Evolutionary conservation across 352 stramenopile species (phyloP).

Genomic region (Globisporangium irregulare): DNA sequence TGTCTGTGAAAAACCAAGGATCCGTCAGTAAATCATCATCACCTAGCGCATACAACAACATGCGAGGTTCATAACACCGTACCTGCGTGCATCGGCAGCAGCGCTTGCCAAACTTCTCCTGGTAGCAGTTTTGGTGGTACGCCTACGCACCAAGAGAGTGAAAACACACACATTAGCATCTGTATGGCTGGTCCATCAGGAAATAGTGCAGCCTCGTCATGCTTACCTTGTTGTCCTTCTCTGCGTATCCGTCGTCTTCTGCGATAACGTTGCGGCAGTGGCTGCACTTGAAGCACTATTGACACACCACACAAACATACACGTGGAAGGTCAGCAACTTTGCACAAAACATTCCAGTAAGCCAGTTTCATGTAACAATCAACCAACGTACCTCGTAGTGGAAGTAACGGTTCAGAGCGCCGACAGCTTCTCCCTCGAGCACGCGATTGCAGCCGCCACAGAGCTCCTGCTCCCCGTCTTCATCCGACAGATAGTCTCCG

Average conservation of each 20-base stretch:
- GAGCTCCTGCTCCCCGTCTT: constrained; percentile 68
- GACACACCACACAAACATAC: background rate
- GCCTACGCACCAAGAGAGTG: constrained; percentile 26
- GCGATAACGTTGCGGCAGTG: constrained; percentile 68
- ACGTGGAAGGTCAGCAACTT: background rate
- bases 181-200: background rate
- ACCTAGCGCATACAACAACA: background rate
- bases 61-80: background rate
- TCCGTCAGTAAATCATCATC: background rate
- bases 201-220: background rate
- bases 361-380: background rate
- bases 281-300: constrained; percentile 79
- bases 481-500: constrained; percentile 51
- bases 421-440: constrained; percentile 75
- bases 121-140: constrained; percentile 80
- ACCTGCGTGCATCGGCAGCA: constrained; percentile 76
- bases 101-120: constrained; percentile 74
- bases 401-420: constrained; percentile 80
- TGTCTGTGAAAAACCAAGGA: constrained; percentile 23
- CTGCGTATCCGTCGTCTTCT: constrained; percentile 78
- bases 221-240: constrained; percentile 72
- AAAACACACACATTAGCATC: background rate
- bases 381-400: constrained; percentile 57
- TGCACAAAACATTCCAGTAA: background rate
- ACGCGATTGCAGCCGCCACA: constrained; percentile 68